Evolutionary conservation across 495 filamentous ascomycete species (phyloP).

Genomic region (Talaromyces ruber): DNA sequence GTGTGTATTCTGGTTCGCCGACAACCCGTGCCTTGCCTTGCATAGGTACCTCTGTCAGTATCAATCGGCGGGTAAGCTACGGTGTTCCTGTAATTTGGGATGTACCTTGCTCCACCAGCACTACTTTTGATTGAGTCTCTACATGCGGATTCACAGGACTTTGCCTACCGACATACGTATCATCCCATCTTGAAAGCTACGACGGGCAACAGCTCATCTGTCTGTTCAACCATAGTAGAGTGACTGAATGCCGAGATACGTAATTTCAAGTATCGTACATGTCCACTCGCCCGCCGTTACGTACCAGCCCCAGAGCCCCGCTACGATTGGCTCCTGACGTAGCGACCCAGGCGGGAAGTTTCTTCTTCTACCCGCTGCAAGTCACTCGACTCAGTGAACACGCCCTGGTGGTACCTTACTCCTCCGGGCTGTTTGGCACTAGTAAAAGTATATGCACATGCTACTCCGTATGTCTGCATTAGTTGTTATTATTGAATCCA

Average conservation of each 20-base stretch:
- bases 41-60: no score
- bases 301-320: not conserved
- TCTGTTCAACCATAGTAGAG: not conserved
- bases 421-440: not conserved
- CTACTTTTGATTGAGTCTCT: no score
- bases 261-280: no score
- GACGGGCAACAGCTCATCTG: no score
- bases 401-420: not conserved
- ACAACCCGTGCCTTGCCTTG: not conserved
- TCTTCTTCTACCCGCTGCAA: constrained; percentile 1
- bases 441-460: constrained; percentile 1
- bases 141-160: no score
- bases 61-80: not conserved
- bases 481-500: not conserved
- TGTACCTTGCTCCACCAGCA: not conserved
- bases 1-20: not conserved
- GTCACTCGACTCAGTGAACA: not conserved
- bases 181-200: no score
- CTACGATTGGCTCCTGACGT: not conserved
- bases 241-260: no score
- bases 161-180: no score
- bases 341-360: not conserved
- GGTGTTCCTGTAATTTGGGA: not conserved
- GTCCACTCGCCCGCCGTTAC: not conserved
- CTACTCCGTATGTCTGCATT: not conserved